These are phyloP conservation scores for Astrothelium subdiscretum DNA, from an alignment of 495 filamentous ascomycete genomes.

Conservation along the genomic window DNA sequence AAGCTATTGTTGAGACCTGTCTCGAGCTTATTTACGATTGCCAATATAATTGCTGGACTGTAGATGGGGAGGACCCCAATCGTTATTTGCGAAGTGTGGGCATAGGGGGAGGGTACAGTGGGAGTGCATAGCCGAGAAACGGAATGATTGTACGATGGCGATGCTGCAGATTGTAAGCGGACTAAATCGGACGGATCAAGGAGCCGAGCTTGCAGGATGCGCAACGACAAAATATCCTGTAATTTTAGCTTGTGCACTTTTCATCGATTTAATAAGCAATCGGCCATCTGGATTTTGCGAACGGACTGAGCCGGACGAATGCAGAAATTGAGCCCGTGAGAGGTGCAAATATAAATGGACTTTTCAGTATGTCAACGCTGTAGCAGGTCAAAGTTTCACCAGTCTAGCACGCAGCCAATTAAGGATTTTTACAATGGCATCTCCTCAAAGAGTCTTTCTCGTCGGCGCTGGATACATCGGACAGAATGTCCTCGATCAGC, in stretches of 20 bases:
- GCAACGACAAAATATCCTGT: neutral
- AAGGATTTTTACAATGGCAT: neutral
- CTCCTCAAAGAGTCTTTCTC: neutral
- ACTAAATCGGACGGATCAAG: neutral
- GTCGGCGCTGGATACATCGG: slow-evolving; percentile 1
- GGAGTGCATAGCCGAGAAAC: no score
- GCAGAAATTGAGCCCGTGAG: neutral
- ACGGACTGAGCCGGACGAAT: neutral
- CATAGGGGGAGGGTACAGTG: no score
- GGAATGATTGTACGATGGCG: no score
- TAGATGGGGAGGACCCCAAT: no score
- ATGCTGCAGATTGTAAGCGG: neutral
- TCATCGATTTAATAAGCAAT: neutral
- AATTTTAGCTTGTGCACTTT: neutral
- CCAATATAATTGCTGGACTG: no score
- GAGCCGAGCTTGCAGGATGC: neutral
- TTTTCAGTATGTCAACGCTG: neutral
- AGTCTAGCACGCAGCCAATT: neutral
- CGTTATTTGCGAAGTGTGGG: no score
- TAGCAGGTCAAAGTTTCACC: neutral
- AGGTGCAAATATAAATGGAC: neutral
- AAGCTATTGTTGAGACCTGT: no score
- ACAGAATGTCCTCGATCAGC: neutral
- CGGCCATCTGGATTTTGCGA: neutral
- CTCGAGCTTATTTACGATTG: no score